Percentiles rank a stretch among this genome's conserved stretches.
Evolutionary conservation across 1,284 basidiomycete species (phyloP).

Genomic region (Rhodotorula sp.): DNA sequence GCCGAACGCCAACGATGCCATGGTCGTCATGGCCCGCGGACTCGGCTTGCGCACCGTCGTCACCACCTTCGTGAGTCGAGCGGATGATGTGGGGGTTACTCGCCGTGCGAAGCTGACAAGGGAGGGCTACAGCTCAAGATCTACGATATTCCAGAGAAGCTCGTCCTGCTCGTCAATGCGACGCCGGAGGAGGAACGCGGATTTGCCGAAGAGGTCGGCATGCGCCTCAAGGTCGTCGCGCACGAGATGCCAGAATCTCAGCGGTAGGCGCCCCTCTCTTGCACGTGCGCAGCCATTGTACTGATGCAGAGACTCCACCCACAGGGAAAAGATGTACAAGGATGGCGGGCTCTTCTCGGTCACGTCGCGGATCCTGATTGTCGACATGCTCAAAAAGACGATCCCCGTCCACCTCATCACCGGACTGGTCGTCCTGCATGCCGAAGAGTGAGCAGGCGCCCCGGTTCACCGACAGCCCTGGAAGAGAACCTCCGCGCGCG

Average conservation of each 20-base stretch:
- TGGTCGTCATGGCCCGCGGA: conserved; percentile 80
- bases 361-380: conserved; percentile 89
- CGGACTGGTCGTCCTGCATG: conserved; percentile 89
- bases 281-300: not conserved
- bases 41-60: conserved; percentile 77
- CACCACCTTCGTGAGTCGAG: conserved; percentile 61
- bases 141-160: conserved; percentile 83
- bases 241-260: conserved; percentile 71
- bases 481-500: not conserved
- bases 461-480: not conserved
- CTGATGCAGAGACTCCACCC: not conserved
- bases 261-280: not conserved
- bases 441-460: conserved; percentile 66
- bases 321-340: conserved; percentile 78
- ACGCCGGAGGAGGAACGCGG: conserved; percentile 80
- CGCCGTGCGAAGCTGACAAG: too few relatives aligned
- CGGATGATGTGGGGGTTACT: not conserved
- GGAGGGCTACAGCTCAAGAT: conserved; percentile 63
- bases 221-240: conserved; percentile 76
- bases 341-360: conserved; percentile 85
- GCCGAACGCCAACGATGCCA: conserved; percentile 53
- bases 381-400: conserved; percentile 85
- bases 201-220: conserved; percentile 86
- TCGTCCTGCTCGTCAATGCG: conserved; percentile 80
- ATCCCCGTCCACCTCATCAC: conserved; percentile 82